Evolutionary conservation across 2,329 filamentous ascomycete species (phyloP).

Genomic region (Neopestalotiopsis rosae): DNA sequence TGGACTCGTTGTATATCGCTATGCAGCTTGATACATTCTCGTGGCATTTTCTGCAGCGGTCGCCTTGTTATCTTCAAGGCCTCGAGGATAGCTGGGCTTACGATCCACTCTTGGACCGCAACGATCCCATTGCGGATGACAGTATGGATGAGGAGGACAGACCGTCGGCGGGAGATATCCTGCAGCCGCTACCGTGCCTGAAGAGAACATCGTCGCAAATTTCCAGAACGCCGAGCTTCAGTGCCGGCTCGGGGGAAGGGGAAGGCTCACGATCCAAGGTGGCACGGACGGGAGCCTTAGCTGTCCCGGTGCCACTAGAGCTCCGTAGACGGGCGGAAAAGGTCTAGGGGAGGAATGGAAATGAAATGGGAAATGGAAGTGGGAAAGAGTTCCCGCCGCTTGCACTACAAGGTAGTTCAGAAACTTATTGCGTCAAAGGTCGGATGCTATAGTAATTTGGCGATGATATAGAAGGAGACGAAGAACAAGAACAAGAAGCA

Average conservation of each 20-base stretch:
- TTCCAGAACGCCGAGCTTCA: slow-evolving; percentile 52
- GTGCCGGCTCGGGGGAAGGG: slow-evolving; percentile 39
- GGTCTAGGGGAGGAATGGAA: slow-evolving; percentile 35
- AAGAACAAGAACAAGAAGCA: not conserved
- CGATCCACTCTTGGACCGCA: slow-evolving; percentile 55
- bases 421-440: not conserved
- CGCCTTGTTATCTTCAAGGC: slow-evolving; percentile 54
- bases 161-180: slow-evolving; percentile 54
- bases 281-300: slow-evolving; percentile 41
- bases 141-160: slow-evolving; percentile 41
- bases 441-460: not conserved
- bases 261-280: slow-evolving; percentile 43
- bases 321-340: slow-evolving; percentile 44
- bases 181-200: slow-evolving; percentile 43
- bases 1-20: slow-evolving; percentile 65
- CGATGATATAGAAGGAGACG: not conserved
- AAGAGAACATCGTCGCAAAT: slow-evolving; percentile 61
- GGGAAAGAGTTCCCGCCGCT: not conserved
- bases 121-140: slow-evolving; percentile 41
- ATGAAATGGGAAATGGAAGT: not conserved
- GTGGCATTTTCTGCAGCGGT: slow-evolving; percentile 57
- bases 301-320: slow-evolving; percentile 44
- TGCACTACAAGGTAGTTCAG: too few relatives aligned
- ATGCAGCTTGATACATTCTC: slow-evolving; percentile 60
- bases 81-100: slow-evolving; percentile 61